Evolutionary conservation across 2,329 filamentous ascomycete species (phyloP), one percentile per base, ranked within the genome.

Genomic region (Exophiala dermatitidis): DNA sequence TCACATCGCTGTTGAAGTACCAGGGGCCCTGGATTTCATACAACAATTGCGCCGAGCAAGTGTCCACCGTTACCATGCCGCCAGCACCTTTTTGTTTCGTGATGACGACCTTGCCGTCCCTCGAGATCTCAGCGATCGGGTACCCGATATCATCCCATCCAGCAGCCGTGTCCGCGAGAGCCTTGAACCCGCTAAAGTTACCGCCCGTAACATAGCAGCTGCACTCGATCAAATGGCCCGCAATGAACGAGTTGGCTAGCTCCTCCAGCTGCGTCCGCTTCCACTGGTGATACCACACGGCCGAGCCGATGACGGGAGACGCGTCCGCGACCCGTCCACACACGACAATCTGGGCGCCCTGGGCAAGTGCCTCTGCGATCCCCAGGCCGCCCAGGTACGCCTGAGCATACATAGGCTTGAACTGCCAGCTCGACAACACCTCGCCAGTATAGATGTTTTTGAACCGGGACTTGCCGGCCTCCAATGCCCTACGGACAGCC

Each of bases 1-100:
- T 79, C 31, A 81, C 78, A 57, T 81, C 79, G 0, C 73, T 76
- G 65, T 81, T 80, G 69, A 73, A 78, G 62, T 82, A 82, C 69
- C 72, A 75, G 0, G 74, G 75, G 3, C 77, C 77, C 58, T 79
- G 76, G 10, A 79, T 74, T 62, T 79, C 77, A 60, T 79, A 80
- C 1, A 80, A 60, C 2, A 80, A 66, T 55, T 81, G 78, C 2
- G 72, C 75, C 0, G 72, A 72, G 51, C 77, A 75, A 0, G 77
- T 80, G 50, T 79, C 73, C 5, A 74, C 71, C 1, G 69, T 72
- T 12, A 75, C 68, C 2, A 67, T 58, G n/a, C 75, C 73, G 1
- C 69, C 70, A 5, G 66, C 62, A 52, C 66, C 63, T 5, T 67
- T 64, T 48, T 75, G 71, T 57, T 74, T 75, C 12, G 71, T 72